A percentile compares a stretch with the other conserved stretches of the same genome.
phyloP scores from a whole-genome alignment of 768 basidiomycete species.

The Crucibulum laeve region DNA sequence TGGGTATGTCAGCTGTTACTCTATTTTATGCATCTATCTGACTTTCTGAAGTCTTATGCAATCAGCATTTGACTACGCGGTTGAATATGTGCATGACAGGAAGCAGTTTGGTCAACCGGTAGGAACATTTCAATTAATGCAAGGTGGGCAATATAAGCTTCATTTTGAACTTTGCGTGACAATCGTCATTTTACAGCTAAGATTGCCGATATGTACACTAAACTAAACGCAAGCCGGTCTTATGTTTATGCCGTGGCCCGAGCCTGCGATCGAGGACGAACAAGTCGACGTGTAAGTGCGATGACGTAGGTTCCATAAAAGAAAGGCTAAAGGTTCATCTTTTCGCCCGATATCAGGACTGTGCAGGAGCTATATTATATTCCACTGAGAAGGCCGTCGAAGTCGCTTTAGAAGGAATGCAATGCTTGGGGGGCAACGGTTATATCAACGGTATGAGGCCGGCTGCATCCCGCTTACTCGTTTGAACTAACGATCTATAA shows the following conservation, averaged over 20 bases:
- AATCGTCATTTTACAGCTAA: conserved; percentile 44
- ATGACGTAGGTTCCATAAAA: neutral
- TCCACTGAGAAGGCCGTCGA: conserved; percentile 91
- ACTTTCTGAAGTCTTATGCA: conserved; percentile 57
- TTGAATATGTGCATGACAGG: conserved; percentile 89
- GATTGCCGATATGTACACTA: conserved; percentile 94
- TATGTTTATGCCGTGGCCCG: conserved; percentile 93
- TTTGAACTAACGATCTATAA: conserved; percentile 20
- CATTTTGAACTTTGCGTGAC: conserved; percentile 7
- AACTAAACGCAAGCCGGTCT: conserved; percentile 79
- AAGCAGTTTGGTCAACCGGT: conserved; percentile 87
- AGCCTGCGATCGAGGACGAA: conserved; percentile 77
- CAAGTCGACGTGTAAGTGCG: conserved; percentile 71
- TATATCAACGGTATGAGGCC: conserved; percentile 79
- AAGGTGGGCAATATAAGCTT: conserved; percentile 48
- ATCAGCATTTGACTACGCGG: conserved; percentile 83
- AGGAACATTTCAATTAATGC: conserved; percentile 94
- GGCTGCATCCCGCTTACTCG: neutral
- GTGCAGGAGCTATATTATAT: conserved; percentile 91
- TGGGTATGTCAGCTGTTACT: conserved; percentile 46
- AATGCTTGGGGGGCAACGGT: conserved; percentile 92
- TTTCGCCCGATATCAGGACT: conserved; percentile 57
- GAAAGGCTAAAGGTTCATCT: neutral
- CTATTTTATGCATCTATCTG: conserved; percentile 2
- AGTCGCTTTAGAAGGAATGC: conserved; percentile 88